Percentiles rank a stretch among this genome's conserved stretches.
phyloP scores from a whole-genome alignment of 495 filamentous ascomycete species.

The Aspergillus funiculosus region DNA sequence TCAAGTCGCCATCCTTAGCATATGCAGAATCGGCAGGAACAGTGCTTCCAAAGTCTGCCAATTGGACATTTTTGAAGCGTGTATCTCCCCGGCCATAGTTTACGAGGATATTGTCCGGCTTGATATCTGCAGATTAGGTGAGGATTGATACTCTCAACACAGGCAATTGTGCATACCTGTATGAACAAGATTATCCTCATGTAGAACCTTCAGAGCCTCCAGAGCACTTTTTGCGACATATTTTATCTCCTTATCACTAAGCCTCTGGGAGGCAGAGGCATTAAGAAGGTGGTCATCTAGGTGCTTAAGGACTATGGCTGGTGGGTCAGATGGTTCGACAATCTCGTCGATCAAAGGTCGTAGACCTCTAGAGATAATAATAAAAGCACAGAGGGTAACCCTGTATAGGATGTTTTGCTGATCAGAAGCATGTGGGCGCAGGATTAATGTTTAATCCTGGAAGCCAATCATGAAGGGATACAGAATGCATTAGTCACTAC shows the following conservation, averaged over 20 bases:
- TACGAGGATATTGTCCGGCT: conserved; percentile 38
- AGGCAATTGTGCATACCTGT: no score
- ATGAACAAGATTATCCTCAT: conserved; percentile 37
- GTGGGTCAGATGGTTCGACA: no score
- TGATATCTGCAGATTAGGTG: conserved; percentile 28
- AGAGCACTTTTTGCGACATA: conserved; percentile 35
- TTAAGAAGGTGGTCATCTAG: conserved; percentile 35
- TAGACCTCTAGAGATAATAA: no score
- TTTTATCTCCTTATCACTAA: conserved; percentile 38
- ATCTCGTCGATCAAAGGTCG: no score
- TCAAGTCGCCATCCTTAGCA: conserved; percentile 31
- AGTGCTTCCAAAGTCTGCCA: conserved; percentile 33
- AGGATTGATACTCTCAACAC: conserved; percentile 3
- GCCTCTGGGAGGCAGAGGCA: conserved; percentile 28
- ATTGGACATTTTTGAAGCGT: conserved; percentile 34
- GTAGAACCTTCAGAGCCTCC: conserved; percentile 32
- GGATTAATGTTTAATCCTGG: no score
- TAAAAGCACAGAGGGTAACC: no score
- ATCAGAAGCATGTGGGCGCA: no score
- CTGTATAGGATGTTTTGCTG: no score
- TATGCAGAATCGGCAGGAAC: conserved; percentile 27
- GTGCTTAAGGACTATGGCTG: conserved; percentile 37
- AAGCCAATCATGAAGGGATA: no score
- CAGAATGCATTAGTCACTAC: no score
- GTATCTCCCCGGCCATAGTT: conserved; percentile 24